Evolutionary conservation across 2,329 filamentous ascomycete genomes (phyloP), one percentile per base, ranked within the genome.

Genomic region (Remersonia thermophila): DNA sequence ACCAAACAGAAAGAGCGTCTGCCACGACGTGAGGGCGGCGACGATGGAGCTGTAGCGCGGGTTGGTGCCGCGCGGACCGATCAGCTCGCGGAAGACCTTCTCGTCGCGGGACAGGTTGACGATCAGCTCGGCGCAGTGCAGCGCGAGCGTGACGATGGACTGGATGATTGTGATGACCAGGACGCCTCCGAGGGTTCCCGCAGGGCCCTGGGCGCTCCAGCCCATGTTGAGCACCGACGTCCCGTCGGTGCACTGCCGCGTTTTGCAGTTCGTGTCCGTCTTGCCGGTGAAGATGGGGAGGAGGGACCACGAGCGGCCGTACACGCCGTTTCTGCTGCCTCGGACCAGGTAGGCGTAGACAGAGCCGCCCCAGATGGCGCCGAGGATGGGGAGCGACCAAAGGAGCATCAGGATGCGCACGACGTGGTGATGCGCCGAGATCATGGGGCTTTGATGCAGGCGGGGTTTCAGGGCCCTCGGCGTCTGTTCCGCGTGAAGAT

Each of bases 41-140:
- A 43, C 13, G 12, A 56, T 38, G 2, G 51, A 48, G 39, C 51
- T 53, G 38, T 47, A 49, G 34, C 46, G 44, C 4, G 44, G 39
- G 40, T 50, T 45, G 16, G 49, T 52, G 11, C 52, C 52, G 34
- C 45, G 44, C 0, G 33, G 29, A 5, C 40, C 41, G 17, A 46
- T 48, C 6, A 52, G 46, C 28, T 46, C 42, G 11, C 54, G 48
- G 26, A 44, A 52, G 11, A 51, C 46, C 7, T 31, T 40, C 40
- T 56, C 54, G 33, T 56, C 54, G 14, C 53, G 44, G 8, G 49
- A 44, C 13, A 49, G 33, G 37, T 50, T 50, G 37, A 50, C 47
- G 14, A 50, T 37, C 14, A 51, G 47, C 31, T 51, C 47, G 12
- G 47, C 44, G 30, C 46, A 49, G 41, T 50, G 46, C n/a, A 51